Conservation (phyloP, 2,329 filamentous ascomycete genomes). For the Hypoxylon sp. region DNA sequence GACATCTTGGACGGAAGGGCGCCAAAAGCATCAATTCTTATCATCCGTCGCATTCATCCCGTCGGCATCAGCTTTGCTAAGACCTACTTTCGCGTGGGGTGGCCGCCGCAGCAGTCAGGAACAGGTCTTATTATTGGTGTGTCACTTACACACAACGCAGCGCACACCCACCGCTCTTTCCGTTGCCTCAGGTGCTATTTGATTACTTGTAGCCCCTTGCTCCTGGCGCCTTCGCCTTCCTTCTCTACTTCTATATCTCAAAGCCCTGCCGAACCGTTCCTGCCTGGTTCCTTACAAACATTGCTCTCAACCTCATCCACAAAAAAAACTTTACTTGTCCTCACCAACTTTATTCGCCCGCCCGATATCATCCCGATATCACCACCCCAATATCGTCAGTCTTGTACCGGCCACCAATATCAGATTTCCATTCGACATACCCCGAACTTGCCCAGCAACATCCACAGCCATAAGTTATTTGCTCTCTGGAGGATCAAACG, state of each 20-base stretch:
- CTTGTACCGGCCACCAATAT: slow-evolving; percentile 4
- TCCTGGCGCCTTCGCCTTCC: slow-evolving; percentile 21
- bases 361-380: not conserved
- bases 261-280: slow-evolving; percentile 6
- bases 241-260: slow-evolving; percentile 28
- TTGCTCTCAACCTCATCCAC: slow-evolving; percentile 7
- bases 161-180: slow-evolving; percentile 48
- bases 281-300: slow-evolving; percentile 19
- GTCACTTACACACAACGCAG: slow-evolving; percentile 39
- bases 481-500: slow-evolving; percentile 9
- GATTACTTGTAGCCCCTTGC: slow-evolving; percentile 12
- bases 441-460: slow-evolving; percentile 27
- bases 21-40: slow-evolving; percentile 32
- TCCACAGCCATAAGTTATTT: slow-evolving; percentile 24
- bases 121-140: slow-evolving; percentile 35
- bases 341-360: slow-evolving; percentile 4
- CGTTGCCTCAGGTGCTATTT: slow-evolving; percentile 33
- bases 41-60: slow-evolving; percentile 40
- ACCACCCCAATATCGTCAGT: not conserved
- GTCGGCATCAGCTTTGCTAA: slow-evolving; percentile 44
- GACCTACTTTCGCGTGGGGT: slow-evolving; percentile 40
- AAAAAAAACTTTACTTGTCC: slow-evolving; percentile 18
- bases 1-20: slow-evolving; percentile 42
- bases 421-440: slow-evolving; percentile 21
- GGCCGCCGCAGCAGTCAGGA: slow-evolving; percentile 25